These are phyloP conservation scores for Aspergillus sp. DNA, from an alignment of 2,329 filamentous ascomycete species.

Conservation along the genomic window DNA sequence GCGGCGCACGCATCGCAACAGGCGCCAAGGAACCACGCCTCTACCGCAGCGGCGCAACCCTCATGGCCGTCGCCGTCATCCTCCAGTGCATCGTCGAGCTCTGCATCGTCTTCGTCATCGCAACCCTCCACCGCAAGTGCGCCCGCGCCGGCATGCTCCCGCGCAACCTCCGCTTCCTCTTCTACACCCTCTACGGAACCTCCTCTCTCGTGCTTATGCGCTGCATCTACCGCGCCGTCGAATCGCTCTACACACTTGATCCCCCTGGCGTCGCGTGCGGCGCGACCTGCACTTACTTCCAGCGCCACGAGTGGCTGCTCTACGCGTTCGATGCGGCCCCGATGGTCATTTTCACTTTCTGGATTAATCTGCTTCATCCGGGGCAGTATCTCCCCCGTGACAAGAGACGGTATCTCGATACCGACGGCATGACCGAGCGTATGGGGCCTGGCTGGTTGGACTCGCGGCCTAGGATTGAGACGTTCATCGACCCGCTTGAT, in stretches of 20 bases:
- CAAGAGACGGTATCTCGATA: constrained; percentile 4
- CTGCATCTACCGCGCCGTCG: constrained; percentile 10
- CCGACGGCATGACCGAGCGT: constrained; percentile 8
- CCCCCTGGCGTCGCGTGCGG: background rate
- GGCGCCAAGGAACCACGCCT: background rate
- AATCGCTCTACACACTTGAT: constrained; percentile 4
- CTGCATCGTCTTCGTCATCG: background rate
- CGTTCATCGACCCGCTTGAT: constrained; percentile 7
- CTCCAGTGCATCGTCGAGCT: constrained; percentile 7
- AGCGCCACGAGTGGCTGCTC: constrained; percentile 6
- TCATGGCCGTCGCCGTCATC: constrained; percentile 3
- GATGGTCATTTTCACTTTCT: constrained; percentile 7
- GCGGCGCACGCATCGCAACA: constrained; percentile 3
- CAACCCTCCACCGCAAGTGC: constrained; percentile 7
- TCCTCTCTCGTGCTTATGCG: constrained; percentile 3
- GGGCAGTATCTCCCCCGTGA: constrained; percentile 4
- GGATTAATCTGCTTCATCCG: constrained; percentile 9
- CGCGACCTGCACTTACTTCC: constrained; percentile 1
- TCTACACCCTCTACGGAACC: constrained; percentile 10
- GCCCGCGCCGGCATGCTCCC: background rate
- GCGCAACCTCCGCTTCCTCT: constrained; percentile 3
- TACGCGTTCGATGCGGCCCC: constrained; percentile 6
- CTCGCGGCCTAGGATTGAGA: constrained; percentile 5
- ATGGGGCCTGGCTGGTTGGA: constrained; percentile 7
- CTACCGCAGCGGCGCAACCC: constrained; percentile 7